Evolutionary conservation across 331 rosid genomes (phyloP), one percentile per base, ranked within the genome.

Genomic region (Dryas integrifolia): DNA sequence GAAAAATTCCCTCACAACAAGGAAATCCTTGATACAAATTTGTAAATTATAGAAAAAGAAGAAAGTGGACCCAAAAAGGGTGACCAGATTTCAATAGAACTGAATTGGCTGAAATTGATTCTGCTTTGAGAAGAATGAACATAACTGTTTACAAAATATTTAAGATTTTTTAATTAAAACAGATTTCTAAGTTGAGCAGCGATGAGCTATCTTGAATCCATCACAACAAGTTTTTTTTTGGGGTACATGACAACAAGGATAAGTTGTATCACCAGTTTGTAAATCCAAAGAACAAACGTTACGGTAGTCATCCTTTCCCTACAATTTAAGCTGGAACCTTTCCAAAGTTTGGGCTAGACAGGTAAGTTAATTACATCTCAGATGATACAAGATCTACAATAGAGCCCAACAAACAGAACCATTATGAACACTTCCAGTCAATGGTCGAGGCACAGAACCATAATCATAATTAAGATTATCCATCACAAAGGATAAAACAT

Each of bases 401-500:
- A 63, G 24, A 58, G 76, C 55, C 65, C 73, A 64, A 65, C 26
- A 58, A 70, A n/a, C 75, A 55, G n/a, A 47, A 47, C 13, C 24
- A 74, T 58, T 76, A 53, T 63, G 76, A 79, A 73, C 57, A 78
- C 62, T 85, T 80, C 79, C 66, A 52, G 69, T 44, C 65, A 73
- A 76, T 65, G 74, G 62, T 76, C 43, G 81, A 83, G 48, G 77
- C 76, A 79, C 72, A 66, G 68, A 72, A 79, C 84, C 68, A 79
- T 68, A 72, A 55, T 79, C 72, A 80, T 72, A 70, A 76, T 60
- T 77, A 72, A 79, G 62, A 67, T 2, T 58, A 57, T 58, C 81
- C 81, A 69, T 60, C 57, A 58, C 13, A 44, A 73, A 76, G 65
- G 67, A 74, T 61, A 52, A 56, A 57, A 40, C 69, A 80, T 55